Evolutionary conservation across 176 grass and related monocot species (phyloP), one percentile per base, ranked within the genome.

Genomic region (Eleusine indica): DNA sequence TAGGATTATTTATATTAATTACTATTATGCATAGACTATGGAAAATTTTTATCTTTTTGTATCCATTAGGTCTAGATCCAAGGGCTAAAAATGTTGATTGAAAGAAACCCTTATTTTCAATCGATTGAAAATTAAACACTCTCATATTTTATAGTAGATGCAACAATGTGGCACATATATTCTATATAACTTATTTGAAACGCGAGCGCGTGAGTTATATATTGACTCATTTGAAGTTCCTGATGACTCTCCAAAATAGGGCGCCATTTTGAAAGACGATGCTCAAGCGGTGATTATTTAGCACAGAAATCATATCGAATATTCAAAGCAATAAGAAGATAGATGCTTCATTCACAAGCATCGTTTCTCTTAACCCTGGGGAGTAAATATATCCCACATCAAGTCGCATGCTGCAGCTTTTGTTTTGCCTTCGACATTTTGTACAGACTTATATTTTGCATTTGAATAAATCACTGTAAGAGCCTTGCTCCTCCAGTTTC

Each of bases 331-430:
- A 7, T 42, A n/a, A 66, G 43, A 56, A 72, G 64, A 80, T 71
- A 78, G 43, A 51, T 79, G 9, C 73, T 52, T 73, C 4, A 10
- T 53, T 42, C 21, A 38, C 15, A n/a, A 4, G 44, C n/a, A 5
- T 37, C 28, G 30, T 71, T 62, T 63, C 48, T 41, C 76, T 80
- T 86, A 68, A 28, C 61, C 40, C 63, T 16, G 48, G 43, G 44
- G 32, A 35, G 32, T 35, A 35, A 75, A 71, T 68, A 76, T 74
- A 87, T 48, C 73, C 78, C 63, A 82, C 76, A 62, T 75, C 48
- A 47, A 67, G 62, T 81, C 70, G 80, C 78, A 67, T 35, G 32
- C 32, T 35, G 32, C 32, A 35, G 32, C 32, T 35, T 35, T 35
- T 35, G 32, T 35, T 35, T 35, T 35, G 32, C 32, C 32, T 35